Conservation (phyloP, 768 basidiomycete genomes). For the Lentinula edodes region DNA sequence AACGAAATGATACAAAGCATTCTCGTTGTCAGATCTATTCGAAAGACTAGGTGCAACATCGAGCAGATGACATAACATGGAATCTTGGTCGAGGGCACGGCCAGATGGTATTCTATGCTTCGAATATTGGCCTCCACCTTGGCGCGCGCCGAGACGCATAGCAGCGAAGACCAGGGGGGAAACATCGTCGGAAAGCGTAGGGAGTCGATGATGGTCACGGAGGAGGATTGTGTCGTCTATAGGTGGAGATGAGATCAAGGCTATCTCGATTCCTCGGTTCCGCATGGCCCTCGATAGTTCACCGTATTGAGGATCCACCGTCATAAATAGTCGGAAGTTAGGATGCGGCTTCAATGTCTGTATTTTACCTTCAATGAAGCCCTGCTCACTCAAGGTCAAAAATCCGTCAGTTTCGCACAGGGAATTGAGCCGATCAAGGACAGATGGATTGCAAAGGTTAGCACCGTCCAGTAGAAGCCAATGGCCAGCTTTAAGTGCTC, state of each 20-base stretch:
- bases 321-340: slow-evolving; percentile 91
- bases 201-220: slow-evolving; percentile 45
- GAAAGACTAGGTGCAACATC: slow-evolving; percentile 30
- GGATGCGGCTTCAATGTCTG: slow-evolving; percentile 78
- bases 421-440: slow-evolving; percentile 94
- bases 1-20: slow-evolving; percentile 29
- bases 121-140: background rate
- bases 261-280: slow-evolving; percentile 89
- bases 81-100: slow-evolving; percentile 42
- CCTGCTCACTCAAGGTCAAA: slow-evolving; percentile 85
- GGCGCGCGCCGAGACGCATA: slow-evolving; percentile 28
- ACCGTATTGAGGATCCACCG: slow-evolving; percentile 83
- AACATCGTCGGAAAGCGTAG: slow-evolving; percentile 14
- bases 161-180: slow-evolving; percentile 24
- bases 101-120: slow-evolving; percentile 27
- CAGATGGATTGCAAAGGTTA: slow-evolving; percentile 92
- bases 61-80: slow-evolving; percentile 35
- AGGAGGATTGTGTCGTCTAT: slow-evolving; percentile 44
- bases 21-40: slow-evolving; percentile 7
- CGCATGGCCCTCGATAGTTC: slow-evolving; percentile 98
- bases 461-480: slow-evolving; percentile 93
- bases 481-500: slow-evolving; percentile 78
- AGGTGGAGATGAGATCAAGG: slow-evolving; percentile 31
- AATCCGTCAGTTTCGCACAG: slow-evolving; percentile 85
- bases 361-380: slow-evolving; percentile 71